Evolutionary conservation across 768 basidiomycete genomes (phyloP), one percentile per base, ranked within the genome.

Genomic region (Auriculariales sp.): DNA sequence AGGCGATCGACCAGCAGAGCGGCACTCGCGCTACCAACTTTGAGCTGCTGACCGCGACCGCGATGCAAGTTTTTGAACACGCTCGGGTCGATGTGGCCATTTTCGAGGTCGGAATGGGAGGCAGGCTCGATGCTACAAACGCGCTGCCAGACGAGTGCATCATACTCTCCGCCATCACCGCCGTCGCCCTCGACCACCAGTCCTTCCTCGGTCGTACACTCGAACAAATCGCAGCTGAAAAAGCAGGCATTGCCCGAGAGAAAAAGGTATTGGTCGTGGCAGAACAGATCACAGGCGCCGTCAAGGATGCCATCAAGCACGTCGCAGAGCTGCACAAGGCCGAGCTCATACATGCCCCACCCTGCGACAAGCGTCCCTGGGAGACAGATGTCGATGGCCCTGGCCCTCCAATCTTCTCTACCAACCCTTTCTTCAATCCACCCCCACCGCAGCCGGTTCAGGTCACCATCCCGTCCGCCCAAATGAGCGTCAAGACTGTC

Each of bases 51-150:
- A 89, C 93, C 0, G 71, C 87, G 50, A 82, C 80, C 0, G 93
- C 92, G 0, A 74, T 93, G 30, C 62, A 70, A 34, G 63, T 88
- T 39, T 91, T 99, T 58, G 81, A 92, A 59, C 64, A 65, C 6
- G 67, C 66, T 2, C 55, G 65, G n/a, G 71, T 93, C 4, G 93
- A 97, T 55, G 58, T 97, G 32, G 83, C 81, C 19, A 77, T 98
- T 9, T 64, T 95, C 36, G 94, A 99, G 66, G 93, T 91, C 9
- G 94, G 95, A 0, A 82, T 99, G 83, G 95, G 95, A 0, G 95
- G 95, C 3, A 71, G 78, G 3, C 65, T 83, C 46, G 95, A 98
- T 61, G 94, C 95, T 17, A 99, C 95, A 2, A 99, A 99, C 61
- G 73, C 85, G 49, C 76, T 98, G 17, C 75, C 86, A 2, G 75